phyloP scores from a whole-genome alignment of 2,329 filamentous ascomycete genomes.

The Monosporascus sp. region DNA sequence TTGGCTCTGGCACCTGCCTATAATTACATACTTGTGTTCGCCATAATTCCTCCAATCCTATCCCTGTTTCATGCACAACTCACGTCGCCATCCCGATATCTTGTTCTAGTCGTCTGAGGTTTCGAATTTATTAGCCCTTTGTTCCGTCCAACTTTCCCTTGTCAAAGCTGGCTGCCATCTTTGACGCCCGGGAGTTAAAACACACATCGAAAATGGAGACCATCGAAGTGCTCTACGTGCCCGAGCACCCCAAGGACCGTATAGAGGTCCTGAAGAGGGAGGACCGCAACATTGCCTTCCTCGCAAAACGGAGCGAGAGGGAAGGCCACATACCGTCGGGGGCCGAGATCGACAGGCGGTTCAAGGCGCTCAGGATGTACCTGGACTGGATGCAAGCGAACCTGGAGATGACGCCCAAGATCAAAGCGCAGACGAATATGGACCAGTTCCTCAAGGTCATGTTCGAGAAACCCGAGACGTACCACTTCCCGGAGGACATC shows the following conservation, averaged over 20 bases:
- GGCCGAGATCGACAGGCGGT: constrained; percentile 4
- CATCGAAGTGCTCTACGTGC: constrained; percentile 8
- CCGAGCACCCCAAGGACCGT: background rate
- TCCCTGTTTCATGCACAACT: too few relatives aligned
- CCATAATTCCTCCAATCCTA: too few relatives aligned
- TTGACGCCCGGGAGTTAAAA: too few relatives aligned
- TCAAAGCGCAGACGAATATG: constrained; percentile 2
- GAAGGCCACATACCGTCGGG: background rate
- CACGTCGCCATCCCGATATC: too few relatives aligned
- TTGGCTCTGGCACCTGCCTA: too few relatives aligned
- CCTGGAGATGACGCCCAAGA: constrained; percentile 15
- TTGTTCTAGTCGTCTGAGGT: too few relatives aligned
- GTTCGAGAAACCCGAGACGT: constrained; percentile 1
- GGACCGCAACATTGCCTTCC: constrained; percentile 1
- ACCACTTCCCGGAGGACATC: constrained; percentile 13
- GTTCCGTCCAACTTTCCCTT: too few relatives aligned
- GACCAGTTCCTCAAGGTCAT: constrained; percentile 3
- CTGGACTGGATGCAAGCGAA: constrained; percentile 18
- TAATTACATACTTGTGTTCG: too few relatives aligned
- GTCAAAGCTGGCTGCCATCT: too few relatives aligned
- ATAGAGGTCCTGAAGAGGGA: constrained; percentile 5
- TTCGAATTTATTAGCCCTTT: too few relatives aligned
- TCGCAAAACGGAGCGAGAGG: constrained; percentile 3
- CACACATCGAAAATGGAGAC: background rate
- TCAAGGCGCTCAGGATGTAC: constrained; percentile 8